A percentile compares a stretch with the other conserved stretches of the same genome.
Evolutionary conservation across 306 rosid genomes (phyloP).

Genomic region (Potentilla sterilis): DNA sequence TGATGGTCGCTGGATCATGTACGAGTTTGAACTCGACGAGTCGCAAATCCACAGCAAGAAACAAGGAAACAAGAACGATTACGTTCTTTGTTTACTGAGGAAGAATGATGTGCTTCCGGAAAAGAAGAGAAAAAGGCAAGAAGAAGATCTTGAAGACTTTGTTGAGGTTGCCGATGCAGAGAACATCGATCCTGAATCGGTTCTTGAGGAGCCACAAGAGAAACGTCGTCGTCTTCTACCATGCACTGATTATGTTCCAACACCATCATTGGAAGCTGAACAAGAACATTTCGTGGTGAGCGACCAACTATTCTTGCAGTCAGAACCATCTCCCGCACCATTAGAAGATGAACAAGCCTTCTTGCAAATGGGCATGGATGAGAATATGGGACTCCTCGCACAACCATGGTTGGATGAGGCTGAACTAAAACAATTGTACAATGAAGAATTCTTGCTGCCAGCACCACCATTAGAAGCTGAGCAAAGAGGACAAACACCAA

Average conservation of each 20-base stretch:
- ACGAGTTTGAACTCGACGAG: neutral
- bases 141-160: neutral
- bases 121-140: neutral
- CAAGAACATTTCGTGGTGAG: neutral
- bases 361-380: neutral
- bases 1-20: neutral
- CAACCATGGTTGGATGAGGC: neutral
- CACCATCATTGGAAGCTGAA: neutral
- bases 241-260: too few relatives aligned
- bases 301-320: neutral
- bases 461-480: too few relatives aligned
- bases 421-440: neutral
- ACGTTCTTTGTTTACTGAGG: neutral
- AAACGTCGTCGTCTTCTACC: neutral
- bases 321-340: neutral
- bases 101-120: neutral
- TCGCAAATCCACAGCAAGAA: neutral
- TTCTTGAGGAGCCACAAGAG: neutral
- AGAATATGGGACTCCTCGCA: neutral
- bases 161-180: neutral
- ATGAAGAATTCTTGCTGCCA: neutral
- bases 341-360: neutral
- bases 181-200: neutral
- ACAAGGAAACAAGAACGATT: neutral
- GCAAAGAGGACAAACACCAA: too few relatives aligned